Evolutionary conservation across 1,284 basidiomycete genomes (phyloP), one percentile per base, ranked within the genome.

Genomic region (Agaricales sp.): DNA sequence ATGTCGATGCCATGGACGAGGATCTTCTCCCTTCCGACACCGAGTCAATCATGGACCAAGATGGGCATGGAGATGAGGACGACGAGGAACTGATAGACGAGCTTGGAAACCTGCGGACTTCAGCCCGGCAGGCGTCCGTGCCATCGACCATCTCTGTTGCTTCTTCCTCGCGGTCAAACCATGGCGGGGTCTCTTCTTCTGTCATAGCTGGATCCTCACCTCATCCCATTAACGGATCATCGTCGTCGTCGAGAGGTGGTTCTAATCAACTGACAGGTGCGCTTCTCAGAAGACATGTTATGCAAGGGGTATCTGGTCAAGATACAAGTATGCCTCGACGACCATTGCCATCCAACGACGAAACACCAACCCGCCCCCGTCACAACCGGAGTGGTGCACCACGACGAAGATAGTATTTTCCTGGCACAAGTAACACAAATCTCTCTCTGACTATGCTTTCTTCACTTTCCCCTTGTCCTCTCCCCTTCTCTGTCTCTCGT

Each of bases 1-100:
- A 78, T 57, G 63, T 66, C 0, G 80, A 84, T 57, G 78, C 76
- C 24, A 85, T 83, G 82, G 81, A 83, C 53, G 76, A 82, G 59
- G 82, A 84, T 56, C 64, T 77, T 38, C 70, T 69, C 21, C 67
- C 67, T 4, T 77, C 74, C 6, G 80, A 80, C 45, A 58, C 65
- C 18, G 78, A 76, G 23, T 66, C 68, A 4, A 41, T 11, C 49
- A 68, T 72, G 35, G 64, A 68, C 45, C 68, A 70, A 30, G 62
- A 67, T 11, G 65, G 62, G 13, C n/a, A n/a, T n/a, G n/a, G n/a
- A n/a, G 67, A 68, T 39, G 57, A 60, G 30, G 65, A 66, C 25
- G 57, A 54, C 2, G 52, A 30, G 43, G 44, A 45, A 18, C 21
- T 45, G 44, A 13, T 21, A 49, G 39, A 41, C 39, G 39, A 41